Conservation (phyloP, 768 basidiomycete genomes). For the Tricholoma terreum region DNA sequence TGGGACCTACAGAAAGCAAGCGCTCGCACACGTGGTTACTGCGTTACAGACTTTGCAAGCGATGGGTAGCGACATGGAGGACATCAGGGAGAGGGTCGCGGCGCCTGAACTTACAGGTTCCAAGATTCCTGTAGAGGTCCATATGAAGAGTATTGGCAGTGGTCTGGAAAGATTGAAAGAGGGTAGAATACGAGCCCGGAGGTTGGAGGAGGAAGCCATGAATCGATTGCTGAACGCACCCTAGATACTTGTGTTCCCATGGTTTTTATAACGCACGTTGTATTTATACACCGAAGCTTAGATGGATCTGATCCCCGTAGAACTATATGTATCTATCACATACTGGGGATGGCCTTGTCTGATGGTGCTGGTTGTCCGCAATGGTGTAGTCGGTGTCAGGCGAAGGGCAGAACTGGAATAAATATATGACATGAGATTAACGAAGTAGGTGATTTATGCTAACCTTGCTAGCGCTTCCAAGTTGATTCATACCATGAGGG, state of each 20-base stretch:
- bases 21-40: constrained; percentile 62
- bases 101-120: constrained; percentile 60
- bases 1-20: constrained; percentile 55
- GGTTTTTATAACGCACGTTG: too few relatives aligned
- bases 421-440: too few relatives aligned
- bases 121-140: constrained; percentile 67
- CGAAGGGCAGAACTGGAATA: too few relatives aligned
- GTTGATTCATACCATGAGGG: neutral
- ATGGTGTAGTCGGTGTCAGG: too few relatives aligned
- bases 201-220: constrained; percentile 40
- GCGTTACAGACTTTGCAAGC: constrained; percentile 57
- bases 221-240: constrained; percentile 25
- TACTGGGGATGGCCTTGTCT: neutral
- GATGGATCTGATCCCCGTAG: too few relatives aligned
- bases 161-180: constrained; percentile 64
- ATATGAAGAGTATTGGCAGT: constrained; percentile 66
- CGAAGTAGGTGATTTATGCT: too few relatives aligned
- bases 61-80: constrained; percentile 75
- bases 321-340: neutral
- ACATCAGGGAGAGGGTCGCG: constrained; percentile 68
- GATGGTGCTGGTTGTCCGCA: too few relatives aligned
- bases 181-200: constrained; percentile 49
- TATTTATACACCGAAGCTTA: too few relatives aligned
- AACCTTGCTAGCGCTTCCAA: neutral
- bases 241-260: neutral